A percentile compares a stretch with the other conserved stretches of the same genome.
phyloP scores from a whole-genome alignment of 164 flowering plant genomes.

The Piper betle region DNA sequence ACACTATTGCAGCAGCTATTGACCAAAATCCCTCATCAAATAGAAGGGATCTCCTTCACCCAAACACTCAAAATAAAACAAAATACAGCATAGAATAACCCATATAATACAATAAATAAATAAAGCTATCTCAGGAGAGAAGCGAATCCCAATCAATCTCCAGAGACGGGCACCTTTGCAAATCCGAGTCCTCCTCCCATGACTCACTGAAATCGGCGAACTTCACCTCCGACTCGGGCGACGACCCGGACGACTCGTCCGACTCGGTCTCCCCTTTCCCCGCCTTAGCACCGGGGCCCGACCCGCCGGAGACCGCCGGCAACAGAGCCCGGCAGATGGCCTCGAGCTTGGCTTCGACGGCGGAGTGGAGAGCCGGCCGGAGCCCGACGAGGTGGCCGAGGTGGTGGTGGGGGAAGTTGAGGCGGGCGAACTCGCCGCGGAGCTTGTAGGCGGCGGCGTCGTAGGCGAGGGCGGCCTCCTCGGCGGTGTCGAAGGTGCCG shows the following conservation, averaged over 20 bases:
- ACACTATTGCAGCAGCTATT: conserved; percentile 32
- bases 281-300: neutral
- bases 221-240: conserved; percentile 49
- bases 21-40: neutral
- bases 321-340: conserved; percentile 64
- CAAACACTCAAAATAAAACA: neutral
- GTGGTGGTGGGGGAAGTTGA: conserved; percentile 72
- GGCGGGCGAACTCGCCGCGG: conserved; percentile 75
- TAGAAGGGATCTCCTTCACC: conserved; percentile 1
- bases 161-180: conserved; percentile 61
- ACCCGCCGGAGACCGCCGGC: neutral
- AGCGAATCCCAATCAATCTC: conserved; percentile 82
- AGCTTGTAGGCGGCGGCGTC: conserved; percentile 83
- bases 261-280: conserved; percentile 16
- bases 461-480: conserved; percentile 88
- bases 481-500: conserved; percentile 88
- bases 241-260: conserved; percentile 24
- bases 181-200: conserved; percentile 13
- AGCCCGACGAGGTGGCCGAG: conserved; percentile 32
- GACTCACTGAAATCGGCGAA: conserved; percentile 30
- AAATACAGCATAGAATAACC: neutral
- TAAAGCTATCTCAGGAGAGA: conserved; percentile 13
- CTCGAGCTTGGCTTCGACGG: conserved; percentile 82
- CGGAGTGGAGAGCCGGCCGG: conserved; percentile 37
- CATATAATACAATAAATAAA: too few species aligned